Evolutionary conservation across 441 rosid species (phyloP).

Genomic region (Croton setiger): DNA sequence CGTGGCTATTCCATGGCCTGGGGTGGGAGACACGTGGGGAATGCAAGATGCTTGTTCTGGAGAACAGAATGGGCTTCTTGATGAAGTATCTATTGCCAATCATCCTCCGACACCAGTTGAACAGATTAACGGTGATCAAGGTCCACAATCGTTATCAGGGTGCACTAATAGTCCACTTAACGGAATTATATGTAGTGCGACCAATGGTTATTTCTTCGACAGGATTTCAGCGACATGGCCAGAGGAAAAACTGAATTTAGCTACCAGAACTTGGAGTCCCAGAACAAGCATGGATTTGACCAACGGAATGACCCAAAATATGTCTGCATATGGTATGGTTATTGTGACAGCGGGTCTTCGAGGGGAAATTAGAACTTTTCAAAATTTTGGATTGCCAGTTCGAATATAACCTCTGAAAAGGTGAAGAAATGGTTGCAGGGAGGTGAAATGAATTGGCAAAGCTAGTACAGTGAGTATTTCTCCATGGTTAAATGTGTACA

Average conservation of each 20-base stretch:
- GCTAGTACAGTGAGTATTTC: constrained; percentile 8
- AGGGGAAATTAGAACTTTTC: constrained; percentile 82
- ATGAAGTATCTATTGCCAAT: constrained; percentile 58
- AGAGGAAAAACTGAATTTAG: constrained; percentile 63
- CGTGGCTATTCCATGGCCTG: constrained; percentile 94
- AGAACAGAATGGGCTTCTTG: constrained; percentile 43
- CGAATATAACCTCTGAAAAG: constrained; percentile 35
- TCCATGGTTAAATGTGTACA: constrained; percentile 43
- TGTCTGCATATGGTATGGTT: constrained; percentile 83
- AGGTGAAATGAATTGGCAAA: constrained; percentile 17
- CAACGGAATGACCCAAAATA: constrained; percentile 42
- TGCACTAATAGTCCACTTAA: constrained; percentile 64
- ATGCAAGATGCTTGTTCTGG: constrained; percentile 28
- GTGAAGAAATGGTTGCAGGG: neutral
- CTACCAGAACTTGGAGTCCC: constrained; percentile 57
- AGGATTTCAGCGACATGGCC: constrained; percentile 95
- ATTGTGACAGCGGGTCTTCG: constrained; percentile 89
- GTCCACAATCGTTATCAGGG: constrained; percentile 40
- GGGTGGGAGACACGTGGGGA: constrained; percentile 53
- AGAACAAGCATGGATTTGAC: constrained; percentile 53
- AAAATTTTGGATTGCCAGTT: constrained; percentile 92
- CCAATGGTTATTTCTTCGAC: constrained; percentile 82
- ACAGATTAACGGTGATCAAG: constrained; percentile 36
- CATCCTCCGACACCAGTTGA: constrained; percentile 92
- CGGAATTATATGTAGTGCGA: constrained; percentile 81